These are phyloP conservation scores for Daldinia caldariorum DNA, from an alignment of 495 filamentous ascomycete species.

Conservation along the genomic window DNA sequence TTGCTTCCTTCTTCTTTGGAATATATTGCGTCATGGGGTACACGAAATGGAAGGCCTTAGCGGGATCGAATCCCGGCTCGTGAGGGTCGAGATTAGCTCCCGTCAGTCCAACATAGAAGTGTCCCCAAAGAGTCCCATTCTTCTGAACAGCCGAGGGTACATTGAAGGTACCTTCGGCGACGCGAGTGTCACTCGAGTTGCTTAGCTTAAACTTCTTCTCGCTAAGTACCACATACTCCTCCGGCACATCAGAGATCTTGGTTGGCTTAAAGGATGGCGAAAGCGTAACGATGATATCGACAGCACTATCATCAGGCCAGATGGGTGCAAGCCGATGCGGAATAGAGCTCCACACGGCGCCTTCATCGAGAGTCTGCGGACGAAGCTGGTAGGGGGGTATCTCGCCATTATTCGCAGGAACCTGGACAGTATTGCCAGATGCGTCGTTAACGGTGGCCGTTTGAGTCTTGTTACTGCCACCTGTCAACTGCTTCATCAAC, in stretches of 20 bases:
- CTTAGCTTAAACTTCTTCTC: constrained; percentile 86
- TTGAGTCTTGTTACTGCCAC: constrained; percentile 56
- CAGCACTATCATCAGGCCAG: constrained; percentile 78
- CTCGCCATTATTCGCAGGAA: constrained; percentile 55
- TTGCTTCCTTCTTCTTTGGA: constrained; percentile 87
- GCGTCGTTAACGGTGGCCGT: constrained; percentile 59
- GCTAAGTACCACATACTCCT: constrained; percentile 71
- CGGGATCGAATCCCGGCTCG: constrained; percentile 72
- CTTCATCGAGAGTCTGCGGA: constrained; percentile 65
- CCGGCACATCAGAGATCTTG: constrained; percentile 66
- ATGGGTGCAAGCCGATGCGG: constrained; percentile 85
- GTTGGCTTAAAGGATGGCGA: constrained; percentile 76
- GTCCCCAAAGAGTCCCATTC: constrained; percentile 93
- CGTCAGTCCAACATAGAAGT: constrained; percentile 85
- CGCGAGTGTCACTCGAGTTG: constrained; percentile 80
- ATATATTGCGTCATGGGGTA: constrained; percentile 89
- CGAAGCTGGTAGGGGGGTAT: constrained; percentile 75
- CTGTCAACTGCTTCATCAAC: constrained; percentile 56
- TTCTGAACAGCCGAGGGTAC: constrained; percentile 84
- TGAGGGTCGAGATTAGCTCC: constrained; percentile 80
- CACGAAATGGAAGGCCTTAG: constrained; percentile 81
- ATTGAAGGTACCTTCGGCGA: constrained; percentile 77
- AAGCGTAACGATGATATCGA: constrained; percentile 89
- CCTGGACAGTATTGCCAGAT: constrained; percentile 56
- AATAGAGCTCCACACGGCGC: constrained; percentile 73